These are phyloP conservation scores for Hypomontagnella submonticulosa DNA, from an alignment of 495 filamentous ascomycete genomes.

Conservation along the genomic window DNA sequence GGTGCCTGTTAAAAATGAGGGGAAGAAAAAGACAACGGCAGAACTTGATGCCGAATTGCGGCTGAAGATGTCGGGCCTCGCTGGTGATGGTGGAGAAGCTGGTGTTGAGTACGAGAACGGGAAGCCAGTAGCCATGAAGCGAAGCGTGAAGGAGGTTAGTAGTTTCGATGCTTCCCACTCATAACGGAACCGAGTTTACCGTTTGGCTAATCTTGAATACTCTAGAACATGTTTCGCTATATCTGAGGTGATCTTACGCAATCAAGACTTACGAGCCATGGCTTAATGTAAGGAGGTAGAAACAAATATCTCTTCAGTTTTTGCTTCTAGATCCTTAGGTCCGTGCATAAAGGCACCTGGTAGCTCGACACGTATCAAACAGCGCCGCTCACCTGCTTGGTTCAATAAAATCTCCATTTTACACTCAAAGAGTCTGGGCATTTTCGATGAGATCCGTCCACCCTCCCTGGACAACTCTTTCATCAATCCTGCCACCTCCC, in stretches of 20 bases:
- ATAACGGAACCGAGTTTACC: background rate
- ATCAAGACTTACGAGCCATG: too few species aligned
- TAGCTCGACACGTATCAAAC: too few species aligned
- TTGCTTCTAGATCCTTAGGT: too few species aligned
- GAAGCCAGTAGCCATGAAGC: slow-evolving; percentile 78
- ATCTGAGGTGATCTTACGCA: too few species aligned
- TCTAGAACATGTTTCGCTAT: slow-evolving; percentile 46
- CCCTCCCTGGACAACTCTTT: slow-evolving; percentile 3
- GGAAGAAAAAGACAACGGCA: slow-evolving; percentile 63
- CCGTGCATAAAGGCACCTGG: too few species aligned
- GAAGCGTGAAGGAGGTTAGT: slow-evolving; percentile 68
- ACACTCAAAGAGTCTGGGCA: too few species aligned
- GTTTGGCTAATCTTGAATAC: background rate
- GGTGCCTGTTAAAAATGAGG: slow-evolving; percentile 1
- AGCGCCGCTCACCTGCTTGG: too few species aligned
- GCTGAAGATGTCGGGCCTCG: slow-evolving; percentile 72
- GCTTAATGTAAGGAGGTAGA: too few species aligned
- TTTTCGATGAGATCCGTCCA: background rate
- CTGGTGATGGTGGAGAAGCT: slow-evolving; percentile 79
- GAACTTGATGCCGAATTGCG: slow-evolving; percentile 76
- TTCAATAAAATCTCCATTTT: too few species aligned
- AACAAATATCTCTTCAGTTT: too few species aligned
- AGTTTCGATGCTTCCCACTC: background rate
- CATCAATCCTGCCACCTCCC: slow-evolving; percentile 13
- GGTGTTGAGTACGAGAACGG: slow-evolving; percentile 86